Evolutionary conservation across 2,329 filamentous ascomycete species (phyloP), one percentile per base, ranked within the genome.

Genomic region (Ascochyta clinopodiicola): DNA sequence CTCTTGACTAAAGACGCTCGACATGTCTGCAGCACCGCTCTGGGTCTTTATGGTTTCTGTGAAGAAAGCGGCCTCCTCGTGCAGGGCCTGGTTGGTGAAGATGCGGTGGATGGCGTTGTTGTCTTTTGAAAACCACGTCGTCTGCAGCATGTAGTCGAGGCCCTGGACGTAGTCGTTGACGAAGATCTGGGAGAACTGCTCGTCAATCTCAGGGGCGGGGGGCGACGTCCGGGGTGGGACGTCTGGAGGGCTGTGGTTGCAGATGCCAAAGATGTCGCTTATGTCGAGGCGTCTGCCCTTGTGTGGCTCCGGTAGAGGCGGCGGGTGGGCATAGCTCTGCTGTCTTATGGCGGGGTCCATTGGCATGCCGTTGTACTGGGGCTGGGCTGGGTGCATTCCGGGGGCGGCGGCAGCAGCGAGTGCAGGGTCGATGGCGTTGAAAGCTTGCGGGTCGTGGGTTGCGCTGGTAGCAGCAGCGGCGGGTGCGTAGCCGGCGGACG

Each of bases 51-150:
- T 66, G 6, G 66, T 73, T 40, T 75, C 72, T 29, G 65, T 69
- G 50, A 75, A 75, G 57, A 65, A 69, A 5, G 66, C 61, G 17
- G 71, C 71, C 56, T 75, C 73, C 49, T 75, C 71, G 45, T 73
- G 73, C 51, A 75, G 48, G 17, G 47, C 57, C 22, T 67, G 62
- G 69, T 89, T 82, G 32, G 75, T 76, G 54, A 86, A 75, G 2
- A 89, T 75, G 47, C 81, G 56, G 36, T 63, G 67, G 29, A 75
- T 76, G n/a, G 72, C 73, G 50, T 83, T 78, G 49, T 82, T 84
- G 61, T 81, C 81, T 34, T 77, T 78, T 24, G 79, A 85, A 77
- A 91, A 97, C 93, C 93, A 98, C 25, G 82, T 83, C 6, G 91
- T 90, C 74, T 97, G 93, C n/a, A 75, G 61, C 56, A 75, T 69